Evolutionary conservation across 768 basidiomycete species (phyloP).

Genomic region (Tricholoma hemisulphureum): DNA sequence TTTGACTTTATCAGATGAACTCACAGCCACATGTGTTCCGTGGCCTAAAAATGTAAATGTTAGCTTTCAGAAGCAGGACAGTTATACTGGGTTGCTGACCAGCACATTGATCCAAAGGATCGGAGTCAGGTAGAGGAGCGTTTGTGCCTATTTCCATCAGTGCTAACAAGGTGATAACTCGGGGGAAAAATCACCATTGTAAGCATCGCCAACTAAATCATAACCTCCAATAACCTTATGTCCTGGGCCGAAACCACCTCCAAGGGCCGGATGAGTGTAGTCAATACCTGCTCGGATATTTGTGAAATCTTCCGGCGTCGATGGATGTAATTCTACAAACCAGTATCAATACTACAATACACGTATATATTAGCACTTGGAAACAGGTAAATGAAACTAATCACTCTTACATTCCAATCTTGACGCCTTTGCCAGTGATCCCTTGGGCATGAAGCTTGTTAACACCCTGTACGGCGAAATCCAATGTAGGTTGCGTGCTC

Average conservation of each 20-base stretch:
- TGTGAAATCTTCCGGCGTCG: constrained; percentile 1
- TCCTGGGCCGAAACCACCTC: constrained; percentile 54
- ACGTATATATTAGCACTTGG: not conserved
- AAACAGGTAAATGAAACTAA: not conserved
- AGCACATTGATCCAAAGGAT: constrained; percentile 53
- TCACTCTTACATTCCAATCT: constrained; percentile 67
- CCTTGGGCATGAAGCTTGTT: constrained; percentile 64
- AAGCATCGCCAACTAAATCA: constrained; percentile 59
- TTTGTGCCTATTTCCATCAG: constrained; percentile 34
- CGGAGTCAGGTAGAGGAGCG: constrained; percentile 46
- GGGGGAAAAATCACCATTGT: constrained; percentile 42
- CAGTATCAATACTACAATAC: constrained; percentile 53
- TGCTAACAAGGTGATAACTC: not conserved
- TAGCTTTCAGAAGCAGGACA: constrained; percentile 48
- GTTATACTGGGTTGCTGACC: constrained; percentile 47
- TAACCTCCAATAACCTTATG: constrained; percentile 51
- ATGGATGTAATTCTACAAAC: constrained; percentile 21
- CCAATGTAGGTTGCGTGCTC: too few relatives aligned
- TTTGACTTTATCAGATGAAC: constrained; percentile 24
- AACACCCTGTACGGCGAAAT: constrained; percentile 43
- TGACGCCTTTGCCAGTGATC: constrained; percentile 61
- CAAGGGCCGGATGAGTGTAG: constrained; percentile 55
- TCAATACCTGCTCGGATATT: constrained; percentile 39
- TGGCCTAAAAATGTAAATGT: constrained; percentile 38
- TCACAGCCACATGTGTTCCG: constrained; percentile 57